Evolutionary conservation across 139 green algal genomes (phyloP).

Genomic region (Auxenochlorella pyrenoidosa): DNA sequence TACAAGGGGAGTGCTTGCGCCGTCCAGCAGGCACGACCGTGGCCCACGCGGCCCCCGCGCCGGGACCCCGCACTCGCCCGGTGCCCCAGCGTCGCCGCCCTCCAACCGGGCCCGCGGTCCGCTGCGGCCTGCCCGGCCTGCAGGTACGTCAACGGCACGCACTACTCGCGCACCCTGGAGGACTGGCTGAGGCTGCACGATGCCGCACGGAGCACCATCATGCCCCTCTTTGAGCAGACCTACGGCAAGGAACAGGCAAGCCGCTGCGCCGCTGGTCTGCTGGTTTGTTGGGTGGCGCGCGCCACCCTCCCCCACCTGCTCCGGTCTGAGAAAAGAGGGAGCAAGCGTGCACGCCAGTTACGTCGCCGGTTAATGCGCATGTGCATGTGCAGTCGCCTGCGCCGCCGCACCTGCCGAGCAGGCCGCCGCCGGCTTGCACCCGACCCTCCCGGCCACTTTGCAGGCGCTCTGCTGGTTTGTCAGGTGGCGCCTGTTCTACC

Average conservation of each 20-base stretch:
- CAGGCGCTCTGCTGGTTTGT: constrained; percentile 71
- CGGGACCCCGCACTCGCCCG: too few species aligned
- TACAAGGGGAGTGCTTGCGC: too few species aligned
- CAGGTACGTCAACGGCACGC: constrained; percentile 83
- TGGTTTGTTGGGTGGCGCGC: constrained; percentile 84
- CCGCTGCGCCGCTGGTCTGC: constrained; percentile 35
- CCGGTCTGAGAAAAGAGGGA: too few species aligned
- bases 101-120: background rate
- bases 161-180: constrained; percentile 91
- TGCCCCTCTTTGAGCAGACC: constrained; percentile 61
- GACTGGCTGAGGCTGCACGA: constrained; percentile 90
- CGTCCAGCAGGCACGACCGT: too few species aligned
- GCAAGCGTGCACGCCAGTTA: too few species aligned
- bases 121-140: background rate
- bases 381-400: too few species aligned
- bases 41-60: too few species aligned
- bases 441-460: background rate
- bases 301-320: too few species aligned
- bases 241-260: constrained; percentile 66
- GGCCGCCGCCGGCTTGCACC: too few species aligned
- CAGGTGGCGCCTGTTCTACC: constrained; percentile 91
- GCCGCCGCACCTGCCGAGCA: too few species aligned
- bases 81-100: too few species aligned
- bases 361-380: too few species aligned
- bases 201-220: constrained; percentile 34